Conservation (phyloP, 2,329 filamentous ascomycete genomes). For the Colletotrichum sp. region DNA sequence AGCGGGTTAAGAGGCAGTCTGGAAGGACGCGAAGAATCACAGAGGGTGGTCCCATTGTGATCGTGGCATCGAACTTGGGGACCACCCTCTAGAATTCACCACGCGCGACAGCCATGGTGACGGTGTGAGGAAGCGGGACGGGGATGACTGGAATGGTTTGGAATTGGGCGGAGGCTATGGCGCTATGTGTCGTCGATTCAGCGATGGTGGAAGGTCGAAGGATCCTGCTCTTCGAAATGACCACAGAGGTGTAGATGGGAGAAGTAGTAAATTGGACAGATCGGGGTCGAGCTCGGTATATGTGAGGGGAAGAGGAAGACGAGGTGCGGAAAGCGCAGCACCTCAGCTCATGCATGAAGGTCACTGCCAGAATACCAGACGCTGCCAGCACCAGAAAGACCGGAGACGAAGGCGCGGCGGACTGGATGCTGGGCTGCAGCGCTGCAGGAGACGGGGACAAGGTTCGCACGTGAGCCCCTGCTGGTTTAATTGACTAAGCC, state of each 20-base stretch:
- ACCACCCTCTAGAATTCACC: conserved; percentile 62
- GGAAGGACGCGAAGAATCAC: conserved; percentile 40
- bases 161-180: not conserved
- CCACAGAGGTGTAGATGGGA: not conserved
- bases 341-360: not conserved
- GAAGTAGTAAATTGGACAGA: not conserved
- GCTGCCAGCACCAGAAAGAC: not conserved
- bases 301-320: conserved; percentile 1
- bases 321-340: not conserved
- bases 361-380: not conserved
- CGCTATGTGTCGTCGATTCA: not conserved
- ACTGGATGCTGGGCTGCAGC: not conserved
- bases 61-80: conserved; percentile 42
- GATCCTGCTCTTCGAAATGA: not conserved
- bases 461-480: conserved; percentile 20
- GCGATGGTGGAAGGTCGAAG: not conserved
- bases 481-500: not conserved
- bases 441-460: not conserved
- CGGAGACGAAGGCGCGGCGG: not conserved
- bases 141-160: not conserved
- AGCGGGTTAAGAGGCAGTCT: conserved; percentile 20
- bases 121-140: not conserved
- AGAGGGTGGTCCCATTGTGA: conserved; percentile 64
- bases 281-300: conserved; percentile 2
- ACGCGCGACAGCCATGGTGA: conserved; percentile 34